Conservation (phyloP, 805 yeast genomes). For the Cyberlindnera lachancei region DNA sequence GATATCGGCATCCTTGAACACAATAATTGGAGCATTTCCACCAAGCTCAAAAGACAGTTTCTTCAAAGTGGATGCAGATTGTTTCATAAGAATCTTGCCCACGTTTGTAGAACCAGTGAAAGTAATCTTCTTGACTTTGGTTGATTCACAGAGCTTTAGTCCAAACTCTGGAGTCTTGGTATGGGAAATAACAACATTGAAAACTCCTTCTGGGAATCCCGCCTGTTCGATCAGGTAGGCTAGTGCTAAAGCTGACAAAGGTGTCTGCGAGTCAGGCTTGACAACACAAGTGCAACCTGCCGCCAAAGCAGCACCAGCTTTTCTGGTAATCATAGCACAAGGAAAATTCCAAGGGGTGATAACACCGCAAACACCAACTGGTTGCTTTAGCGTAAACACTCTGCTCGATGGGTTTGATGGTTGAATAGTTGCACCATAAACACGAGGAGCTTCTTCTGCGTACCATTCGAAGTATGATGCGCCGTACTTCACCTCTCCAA, state of each 20-base stretch:
- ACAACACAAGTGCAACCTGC: slow-evolving; percentile 55
- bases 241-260: slow-evolving; percentile 51
- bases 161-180: slow-evolving; percentile 48
- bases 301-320: slow-evolving; percentile 60
- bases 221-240: slow-evolving; percentile 49
- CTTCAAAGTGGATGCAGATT: slow-evolving; percentile 49
- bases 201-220: slow-evolving; percentile 52
- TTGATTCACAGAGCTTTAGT: slow-evolving; percentile 39
- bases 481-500: slow-evolving; percentile 50
- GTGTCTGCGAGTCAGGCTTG: slow-evolving; percentile 58
- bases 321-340: slow-evolving; percentile 58
- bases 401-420: slow-evolving; percentile 44
- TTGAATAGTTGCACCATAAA: slow-evolving; percentile 50
- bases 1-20: slow-evolving; percentile 52
- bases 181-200: slow-evolving; percentile 44
- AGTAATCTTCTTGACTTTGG: slow-evolving; percentile 45
- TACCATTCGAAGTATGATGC: slow-evolving; percentile 87
- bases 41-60: slow-evolving; percentile 59
- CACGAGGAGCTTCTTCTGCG: slow-evolving; percentile 55
- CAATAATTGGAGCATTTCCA: slow-evolving; percentile 60
- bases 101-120: slow-evolving; percentile 62
- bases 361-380: slow-evolving; percentile 54
- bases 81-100: slow-evolving; percentile 53
- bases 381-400: slow-evolving; percentile 44
- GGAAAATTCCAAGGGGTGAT: slow-evolving; percentile 68